Percentiles rank a stretch among this genome's conserved stretches.
phyloP scores from a whole-genome alignment of 352 stramenopile genomes.

The Phytophthora pinifolia region DNA sequence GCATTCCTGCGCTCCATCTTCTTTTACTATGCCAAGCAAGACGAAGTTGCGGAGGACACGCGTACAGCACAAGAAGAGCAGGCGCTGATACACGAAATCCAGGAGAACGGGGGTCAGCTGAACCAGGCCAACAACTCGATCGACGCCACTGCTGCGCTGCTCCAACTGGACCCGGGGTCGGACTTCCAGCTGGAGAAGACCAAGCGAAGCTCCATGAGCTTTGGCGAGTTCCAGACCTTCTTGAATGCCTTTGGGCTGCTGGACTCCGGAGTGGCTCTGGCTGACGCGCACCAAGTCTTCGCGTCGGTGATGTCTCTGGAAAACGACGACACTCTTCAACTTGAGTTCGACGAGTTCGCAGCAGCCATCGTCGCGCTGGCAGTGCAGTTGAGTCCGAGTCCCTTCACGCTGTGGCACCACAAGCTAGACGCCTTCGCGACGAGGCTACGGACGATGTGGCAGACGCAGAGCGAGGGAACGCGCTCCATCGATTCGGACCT shows the following conservation, averaged over 20 bases:
- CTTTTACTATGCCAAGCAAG: conserved; percentile 56
- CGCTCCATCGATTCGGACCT: conserved; percentile 4
- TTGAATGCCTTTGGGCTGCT: conserved; percentile 37
- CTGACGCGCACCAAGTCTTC: conserved; percentile 44
- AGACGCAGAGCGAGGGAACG: conserved; percentile 4
- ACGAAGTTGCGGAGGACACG: conserved; percentile 29
- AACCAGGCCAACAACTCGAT: conserved; percentile 3
- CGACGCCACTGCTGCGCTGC: conserved; percentile 9
- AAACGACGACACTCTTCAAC: conserved; percentile 46
- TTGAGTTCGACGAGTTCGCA: conserved; percentile 70
- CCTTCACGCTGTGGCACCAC: conserved; percentile 49
- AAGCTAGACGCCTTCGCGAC: conserved; percentile 54
- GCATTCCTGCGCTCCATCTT: conserved; percentile 55
- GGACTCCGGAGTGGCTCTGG: conserved; percentile 15
- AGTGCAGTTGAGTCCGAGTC: conserved; percentile 40
- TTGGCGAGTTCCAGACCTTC: conserved; percentile 47
- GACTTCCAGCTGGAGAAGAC: conserved; percentile 53
- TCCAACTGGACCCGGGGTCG: not conserved
- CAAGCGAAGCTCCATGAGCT: conserved; percentile 58
- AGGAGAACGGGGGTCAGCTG: conserved; percentile 10
- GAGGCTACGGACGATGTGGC: conserved; percentile 20
- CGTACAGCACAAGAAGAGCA: conserved; percentile 20
- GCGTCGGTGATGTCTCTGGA: conserved; percentile 49
- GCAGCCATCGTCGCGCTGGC: conserved; percentile 49
- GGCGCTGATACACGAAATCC: conserved; percentile 11